phyloP scores from a whole-genome alignment of 2,329 filamentous ascomycete species.

The Dothistroma pini region DNA sequence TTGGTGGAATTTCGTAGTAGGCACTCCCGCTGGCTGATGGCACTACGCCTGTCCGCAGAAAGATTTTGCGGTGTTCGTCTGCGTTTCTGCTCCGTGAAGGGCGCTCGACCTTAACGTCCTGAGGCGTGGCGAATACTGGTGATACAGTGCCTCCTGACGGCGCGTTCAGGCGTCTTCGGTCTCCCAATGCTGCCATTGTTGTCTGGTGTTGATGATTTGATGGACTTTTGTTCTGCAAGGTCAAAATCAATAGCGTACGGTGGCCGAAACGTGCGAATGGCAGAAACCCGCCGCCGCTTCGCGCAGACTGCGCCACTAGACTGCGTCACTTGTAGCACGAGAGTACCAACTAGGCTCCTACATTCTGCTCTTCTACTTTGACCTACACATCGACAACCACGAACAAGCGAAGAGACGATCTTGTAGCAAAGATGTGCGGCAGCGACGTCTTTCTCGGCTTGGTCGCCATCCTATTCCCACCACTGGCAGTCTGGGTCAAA shows the following conservation, averaged over 20 bases:
- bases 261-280: background rate
- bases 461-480: constrained; percentile 59
- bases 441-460: constrained; percentile 59
- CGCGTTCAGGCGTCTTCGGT: constrained; percentile 86
- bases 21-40: constrained; percentile 92
- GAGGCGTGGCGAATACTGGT: constrained; percentile 62
- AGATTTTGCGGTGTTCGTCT: constrained; percentile 78
- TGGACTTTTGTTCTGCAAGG: constrained; percentile 5
- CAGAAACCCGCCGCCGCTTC: background rate
- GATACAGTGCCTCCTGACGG: constrained; percentile 72
- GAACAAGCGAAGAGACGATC: background rate
- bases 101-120: constrained; percentile 43
- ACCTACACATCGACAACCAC: background rate
- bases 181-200: constrained; percentile 50
- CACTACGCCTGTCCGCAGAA: constrained; percentile 85
- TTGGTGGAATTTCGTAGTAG: constrained; percentile 63
- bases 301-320: constrained; percentile 1
- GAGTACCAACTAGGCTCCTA: constrained; percentile 5
- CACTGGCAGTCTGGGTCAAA: constrained; percentile 83
- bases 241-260: constrained; percentile 9
- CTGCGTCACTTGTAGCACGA: constrained; percentile 6
- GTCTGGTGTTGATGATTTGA: constrained; percentile 8
- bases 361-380: background rate
- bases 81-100: constrained; percentile 59
- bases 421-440: constrained; percentile 51